phyloP scores from a whole-genome alignment of 2,329 filamentous ascomycete genomes.

The Fulvia fulva region DNA sequence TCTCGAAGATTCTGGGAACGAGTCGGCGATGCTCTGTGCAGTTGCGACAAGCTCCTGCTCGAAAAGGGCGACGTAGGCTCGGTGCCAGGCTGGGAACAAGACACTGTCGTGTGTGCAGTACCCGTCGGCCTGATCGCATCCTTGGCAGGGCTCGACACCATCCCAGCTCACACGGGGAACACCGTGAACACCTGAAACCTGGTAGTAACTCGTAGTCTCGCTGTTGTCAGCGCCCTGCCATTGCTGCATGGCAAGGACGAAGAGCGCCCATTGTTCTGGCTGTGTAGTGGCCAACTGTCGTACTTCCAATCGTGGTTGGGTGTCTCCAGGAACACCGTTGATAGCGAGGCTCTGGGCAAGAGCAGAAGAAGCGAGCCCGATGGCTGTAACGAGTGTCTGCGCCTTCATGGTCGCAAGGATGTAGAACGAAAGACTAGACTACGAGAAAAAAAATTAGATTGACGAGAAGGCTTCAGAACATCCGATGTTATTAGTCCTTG shows the following conservation, averaged over 20 bases:
- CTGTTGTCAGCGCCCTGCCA: slow-evolving; percentile 13
- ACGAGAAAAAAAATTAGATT: background rate
- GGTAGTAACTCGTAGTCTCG: slow-evolving; percentile 16
- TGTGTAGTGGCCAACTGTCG: slow-evolving; percentile 13
- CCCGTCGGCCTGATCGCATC: slow-evolving; percentile 27
- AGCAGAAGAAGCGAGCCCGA: background rate
- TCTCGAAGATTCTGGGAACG: slow-evolving; percentile 22
- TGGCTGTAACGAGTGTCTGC: slow-evolving; percentile 1
- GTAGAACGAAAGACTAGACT: background rate
- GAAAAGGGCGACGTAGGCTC: slow-evolving; percentile 33
- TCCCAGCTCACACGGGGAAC: slow-evolving; percentile 30
- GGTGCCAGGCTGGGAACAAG: slow-evolving; percentile 34
- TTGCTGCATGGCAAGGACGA: slow-evolving; percentile 18
- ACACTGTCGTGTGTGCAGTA: slow-evolving; percentile 35
- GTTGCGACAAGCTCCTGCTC: slow-evolving; percentile 32
- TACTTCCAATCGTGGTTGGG: slow-evolving; percentile 18
- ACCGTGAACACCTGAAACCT: slow-evolving; percentile 25
- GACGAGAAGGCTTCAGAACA: background rate
- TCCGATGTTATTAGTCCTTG: background rate
- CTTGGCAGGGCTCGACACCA: slow-evolving; percentile 27
- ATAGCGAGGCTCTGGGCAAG: background rate
- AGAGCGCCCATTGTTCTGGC: slow-evolving; percentile 21
- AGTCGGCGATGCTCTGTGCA: slow-evolving; percentile 26
- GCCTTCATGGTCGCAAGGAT: background rate
- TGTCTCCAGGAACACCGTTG: slow-evolving; percentile 2